Percentiles rank a stretch among this genome's conserved stretches.
These are phyloP conservation scores for Blastocystis sp. DNA, from an alignment of 352 stramenopile genomes.

Conservation along the genomic window DNA sequence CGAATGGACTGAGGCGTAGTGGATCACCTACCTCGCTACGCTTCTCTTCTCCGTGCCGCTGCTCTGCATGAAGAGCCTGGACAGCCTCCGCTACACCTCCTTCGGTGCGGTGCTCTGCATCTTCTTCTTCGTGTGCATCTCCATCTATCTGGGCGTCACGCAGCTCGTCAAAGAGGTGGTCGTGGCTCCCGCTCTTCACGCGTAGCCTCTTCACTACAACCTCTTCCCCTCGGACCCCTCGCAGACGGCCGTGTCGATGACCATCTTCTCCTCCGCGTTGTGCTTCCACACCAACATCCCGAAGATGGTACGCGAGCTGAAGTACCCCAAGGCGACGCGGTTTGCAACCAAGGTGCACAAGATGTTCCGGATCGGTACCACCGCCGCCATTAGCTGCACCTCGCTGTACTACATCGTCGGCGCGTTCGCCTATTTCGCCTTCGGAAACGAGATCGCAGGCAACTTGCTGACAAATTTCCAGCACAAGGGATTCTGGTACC, in stretches of 20 bases:
- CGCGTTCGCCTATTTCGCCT: slow-evolving; percentile 66
- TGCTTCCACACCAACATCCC: slow-evolving; percentile 68
- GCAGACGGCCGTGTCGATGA: background rate
- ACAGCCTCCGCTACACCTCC: slow-evolving; percentile 65
- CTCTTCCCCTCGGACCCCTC: background rate
- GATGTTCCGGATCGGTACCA: slow-evolving; percentile 36
- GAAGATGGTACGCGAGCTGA: slow-evolving; percentile 55
- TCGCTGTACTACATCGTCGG: slow-evolving; percentile 67
- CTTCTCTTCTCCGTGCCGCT: slow-evolving; percentile 64
- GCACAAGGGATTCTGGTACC: slow-evolving; percentile 42
- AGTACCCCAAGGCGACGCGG: slow-evolving; percentile 9
- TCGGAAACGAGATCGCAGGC: slow-evolving; percentile 32
- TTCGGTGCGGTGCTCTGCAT: slow-evolving; percentile 60
- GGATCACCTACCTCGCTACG: slow-evolving; percentile 27
- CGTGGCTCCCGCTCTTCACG: background rate
- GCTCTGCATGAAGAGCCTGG: slow-evolving; percentile 20
- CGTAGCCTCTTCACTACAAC: slow-evolving; percentile 51
- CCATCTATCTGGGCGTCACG: slow-evolving; percentile 33
- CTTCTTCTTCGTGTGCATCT: slow-evolving; percentile 48
- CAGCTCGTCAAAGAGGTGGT: slow-evolving; percentile 5
- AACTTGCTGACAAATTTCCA: slow-evolving; percentile 69
- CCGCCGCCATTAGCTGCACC: slow-evolving; percentile 26
- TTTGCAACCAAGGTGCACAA: slow-evolving; percentile 64
- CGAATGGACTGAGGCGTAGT: background rate
- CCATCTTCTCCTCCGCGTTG: slow-evolving; percentile 63